These are phyloP conservation scores for Rhodamnia argentea DNA, from an alignment of 345 rosid species.

Conservation along the genomic window DNA sequence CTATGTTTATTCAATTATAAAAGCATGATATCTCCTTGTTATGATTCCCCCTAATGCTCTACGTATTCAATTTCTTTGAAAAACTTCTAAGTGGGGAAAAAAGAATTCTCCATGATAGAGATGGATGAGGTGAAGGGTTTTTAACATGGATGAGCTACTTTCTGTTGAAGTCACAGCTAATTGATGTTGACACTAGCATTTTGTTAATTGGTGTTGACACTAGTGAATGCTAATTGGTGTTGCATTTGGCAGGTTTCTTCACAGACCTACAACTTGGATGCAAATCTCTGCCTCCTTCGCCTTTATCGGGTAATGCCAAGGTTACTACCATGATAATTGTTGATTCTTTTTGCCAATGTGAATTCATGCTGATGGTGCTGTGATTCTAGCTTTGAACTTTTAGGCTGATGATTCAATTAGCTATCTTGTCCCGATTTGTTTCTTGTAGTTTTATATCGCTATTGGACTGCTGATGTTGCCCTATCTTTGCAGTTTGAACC, in stretches of 20 bases:
- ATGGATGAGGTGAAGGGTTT: no score
- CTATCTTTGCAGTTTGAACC: slow-evolving; percentile 76
- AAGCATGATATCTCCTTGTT: no score
- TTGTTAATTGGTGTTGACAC: no score
- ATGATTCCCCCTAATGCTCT: no score
- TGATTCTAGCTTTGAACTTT: background rate
- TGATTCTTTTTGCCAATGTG: background rate
- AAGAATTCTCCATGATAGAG: no score
- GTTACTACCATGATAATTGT: background rate
- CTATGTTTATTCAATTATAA: no score
- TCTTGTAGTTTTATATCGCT: background rate
- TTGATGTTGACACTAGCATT: no score
- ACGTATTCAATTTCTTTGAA: no score
- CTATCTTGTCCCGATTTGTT: background rate
- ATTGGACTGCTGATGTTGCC: background rate
- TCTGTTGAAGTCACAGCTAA: no score
- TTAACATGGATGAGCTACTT: no score
- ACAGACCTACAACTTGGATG: slow-evolving; percentile 78
- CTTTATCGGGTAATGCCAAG: slow-evolving; percentile 63
- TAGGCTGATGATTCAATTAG: background rate
- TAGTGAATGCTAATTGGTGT: background rate
- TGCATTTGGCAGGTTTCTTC: slow-evolving; percentile 47
- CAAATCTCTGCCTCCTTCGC: slow-evolving; percentile 94
- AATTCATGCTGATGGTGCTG: background rate
- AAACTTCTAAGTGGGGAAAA: no score